A percentile compares a stretch with the other conserved stretches of the same genome.
Evolutionary conservation across 2,329 filamentous ascomycete genomes (phyloP).

Genomic region (Plectosphaerella cucumerina): DNA sequence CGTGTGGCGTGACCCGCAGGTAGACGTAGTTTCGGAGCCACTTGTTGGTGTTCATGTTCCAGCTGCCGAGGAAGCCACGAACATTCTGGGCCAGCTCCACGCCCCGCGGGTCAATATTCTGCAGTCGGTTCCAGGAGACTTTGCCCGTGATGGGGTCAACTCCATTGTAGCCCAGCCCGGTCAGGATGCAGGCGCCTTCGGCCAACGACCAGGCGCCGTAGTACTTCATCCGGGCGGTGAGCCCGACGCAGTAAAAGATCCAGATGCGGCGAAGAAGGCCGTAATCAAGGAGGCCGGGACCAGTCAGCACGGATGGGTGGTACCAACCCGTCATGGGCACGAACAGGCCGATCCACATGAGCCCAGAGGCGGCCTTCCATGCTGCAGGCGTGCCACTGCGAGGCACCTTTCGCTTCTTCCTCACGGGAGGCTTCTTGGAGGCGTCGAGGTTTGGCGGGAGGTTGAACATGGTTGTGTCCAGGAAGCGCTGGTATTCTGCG

Average conservation of each 20-base stretch:
- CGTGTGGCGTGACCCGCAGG: constrained; percentile 87
- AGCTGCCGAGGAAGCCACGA: constrained; percentile 83
- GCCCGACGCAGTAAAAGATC: constrained; percentile 76
- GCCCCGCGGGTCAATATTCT: constrained; percentile 81
- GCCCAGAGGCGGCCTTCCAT: constrained; percentile 67
- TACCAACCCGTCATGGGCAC: constrained; percentile 68
- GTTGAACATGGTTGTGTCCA: constrained; percentile 93
- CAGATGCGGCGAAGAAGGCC: constrained; percentile 70
- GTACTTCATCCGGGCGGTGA: constrained; percentile 85
- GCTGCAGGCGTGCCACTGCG: constrained; percentile 82
- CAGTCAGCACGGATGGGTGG: constrained; percentile 57
- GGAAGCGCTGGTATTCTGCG: constrained; percentile 85
- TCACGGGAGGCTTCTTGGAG: constrained; percentile 76
- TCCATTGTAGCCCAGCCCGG: constrained; percentile 91
- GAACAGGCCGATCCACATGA: constrained; percentile 77
- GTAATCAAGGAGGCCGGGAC: constrained; percentile 63
- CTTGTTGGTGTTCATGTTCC: constrained; percentile 98
- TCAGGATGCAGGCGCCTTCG: constrained; percentile 90
- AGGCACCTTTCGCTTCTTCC: constrained; percentile 88
- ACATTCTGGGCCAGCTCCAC: constrained; percentile 92
- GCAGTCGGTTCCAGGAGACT: constrained; percentile 81
- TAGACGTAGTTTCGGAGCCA: constrained; percentile 98
- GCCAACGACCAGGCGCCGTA: constrained; percentile 94
- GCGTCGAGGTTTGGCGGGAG: constrained; percentile 78
- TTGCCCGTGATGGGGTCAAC: constrained; percentile 80